A percentile compares a stretch with the other conserved stretches of the same genome.
Evolutionary conservation across 176 grass and related monocot species (phyloP).

Genomic region (Triticum urartu): DNA sequence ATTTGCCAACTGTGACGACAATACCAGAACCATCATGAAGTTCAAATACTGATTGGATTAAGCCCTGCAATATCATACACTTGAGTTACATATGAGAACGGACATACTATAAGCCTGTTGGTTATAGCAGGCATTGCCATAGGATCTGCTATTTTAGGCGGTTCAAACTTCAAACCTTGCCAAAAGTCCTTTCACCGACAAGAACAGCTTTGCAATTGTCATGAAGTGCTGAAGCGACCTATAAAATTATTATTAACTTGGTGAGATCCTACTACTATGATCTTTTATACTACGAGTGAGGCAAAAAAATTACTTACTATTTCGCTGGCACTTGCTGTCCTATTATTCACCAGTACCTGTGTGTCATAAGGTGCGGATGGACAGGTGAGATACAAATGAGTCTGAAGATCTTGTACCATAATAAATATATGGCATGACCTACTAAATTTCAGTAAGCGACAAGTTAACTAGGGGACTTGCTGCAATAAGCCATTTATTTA

Average conservation of each 20-base stretch:
- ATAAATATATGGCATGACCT: background rate
- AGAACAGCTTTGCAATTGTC: conserved; percentile 99
- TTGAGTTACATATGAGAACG: conserved; percentile 5
- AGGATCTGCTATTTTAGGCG: background rate
- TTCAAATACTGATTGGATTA: conserved; percentile 97
- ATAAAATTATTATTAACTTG: conserved; percentile 1
- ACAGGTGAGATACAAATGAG: conserved; percentile 31
- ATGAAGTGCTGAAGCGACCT: conserved; percentile 98
- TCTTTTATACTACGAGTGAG: conserved; percentile 16
- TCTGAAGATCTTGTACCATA: background rate
- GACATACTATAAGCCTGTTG: background rate
- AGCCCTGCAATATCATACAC: conserved; percentile 56
- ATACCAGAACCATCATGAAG: conserved; percentile 98
- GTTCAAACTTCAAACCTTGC: conserved; percentile 79
- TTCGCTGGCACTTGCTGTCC: conserved; percentile 94
- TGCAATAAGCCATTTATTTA: conserved; percentile 13
- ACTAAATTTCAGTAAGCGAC: conserved; percentile 1
- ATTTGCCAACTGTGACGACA: conserved; percentile 89
- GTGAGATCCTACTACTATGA: conserved; percentile 10
- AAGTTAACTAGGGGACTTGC: background rate
- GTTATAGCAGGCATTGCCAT: background rate
- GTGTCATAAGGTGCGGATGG: conserved; percentile 36
- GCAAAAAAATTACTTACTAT: conserved; percentile 72
- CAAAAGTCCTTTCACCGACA: conserved; percentile 83
- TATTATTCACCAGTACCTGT: conserved; percentile 88